Evolutionary conservation across 2,329 filamentous ascomycete species (phyloP), one percentile per base, ranked within the genome.

Genomic region (Gyromitra esculenta): DNA sequence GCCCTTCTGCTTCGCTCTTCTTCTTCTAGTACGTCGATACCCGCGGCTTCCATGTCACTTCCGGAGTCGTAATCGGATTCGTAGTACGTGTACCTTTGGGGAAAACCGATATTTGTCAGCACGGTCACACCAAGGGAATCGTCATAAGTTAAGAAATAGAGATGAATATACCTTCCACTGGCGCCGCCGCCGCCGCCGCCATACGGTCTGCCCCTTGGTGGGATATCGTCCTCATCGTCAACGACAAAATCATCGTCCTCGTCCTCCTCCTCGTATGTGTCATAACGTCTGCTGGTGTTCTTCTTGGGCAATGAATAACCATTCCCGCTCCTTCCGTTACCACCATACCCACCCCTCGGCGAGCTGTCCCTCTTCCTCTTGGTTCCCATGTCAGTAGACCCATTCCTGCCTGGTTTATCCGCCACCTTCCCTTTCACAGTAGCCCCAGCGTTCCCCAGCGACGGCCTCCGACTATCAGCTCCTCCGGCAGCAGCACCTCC

Each of bases 21-120:
- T 65, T 81, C 80, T 45, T 80, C 80, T 15, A 81, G 62, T 35
- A 81, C 78, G 18, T 81, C 80, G 43, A 77, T 63, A 31, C 79
- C 80, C 11, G 77, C 77, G 31, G 80, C 80, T 71, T 81, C 80
- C 80, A 81, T 81, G 52, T 80, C 80, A 35, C 79, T 80, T 13
- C 79, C 79, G 41, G 78, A 81, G 56, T 81, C 75, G 11, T 78
- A 76, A 43, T 81, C 77, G 5, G 79, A 76, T 37, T 80, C 80
- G 11, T 65, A 78, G 69, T 81, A 81, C 43, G 69, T 73, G 43
- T 81, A 81, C 72, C 80, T 81, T 45, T 45, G 50, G 11, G 59
- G 45, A 60, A 37, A 67, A 25, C 25, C 13, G 56, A 52, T 37
- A 25, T 6, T 48, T 57, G 43, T 52, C 41, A 59, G 31, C 31